These are phyloP conservation scores for Larix kaempferi DNA, from an alignment of 75 land plant species.

Conservation along the genomic window DNA sequence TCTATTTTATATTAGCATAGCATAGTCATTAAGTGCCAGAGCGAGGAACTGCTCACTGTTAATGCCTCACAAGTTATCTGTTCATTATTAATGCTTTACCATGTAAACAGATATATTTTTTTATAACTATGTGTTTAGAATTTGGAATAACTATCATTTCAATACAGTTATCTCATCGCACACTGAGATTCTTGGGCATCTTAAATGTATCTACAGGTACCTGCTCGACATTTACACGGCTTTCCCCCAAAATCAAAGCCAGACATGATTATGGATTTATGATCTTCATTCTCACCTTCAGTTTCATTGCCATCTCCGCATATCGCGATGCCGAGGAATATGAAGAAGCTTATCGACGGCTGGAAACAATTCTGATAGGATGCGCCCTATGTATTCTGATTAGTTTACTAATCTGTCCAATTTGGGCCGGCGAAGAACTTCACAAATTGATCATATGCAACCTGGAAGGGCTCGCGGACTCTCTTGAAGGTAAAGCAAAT, in stretches of 20 bases:
- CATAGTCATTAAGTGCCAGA: too few relatives aligned
- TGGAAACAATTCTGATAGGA: conserved; percentile 36
- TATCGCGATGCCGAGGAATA: too few relatives aligned
- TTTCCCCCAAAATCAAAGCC: conserved; percentile 38
- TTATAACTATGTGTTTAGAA: too few relatives aligned
- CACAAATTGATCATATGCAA: conserved; percentile 23
- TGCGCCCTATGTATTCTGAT: conserved; percentile 24
- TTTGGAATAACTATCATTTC: too few relatives aligned
- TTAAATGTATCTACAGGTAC: conserved; percentile 23
- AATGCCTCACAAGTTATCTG: too few relatives aligned
- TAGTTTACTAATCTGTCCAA: conserved; percentile 34
- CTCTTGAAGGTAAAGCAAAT: conserved; percentile 32
- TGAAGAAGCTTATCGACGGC: conserved; percentile 20
- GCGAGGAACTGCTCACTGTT: too few relatives aligned
- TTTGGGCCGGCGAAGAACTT: conserved; percentile 48
- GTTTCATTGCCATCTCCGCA: conserved; percentile 43
- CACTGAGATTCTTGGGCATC: too few relatives aligned
- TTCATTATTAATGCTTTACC: too few relatives aligned
- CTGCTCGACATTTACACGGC: conserved; percentile 42
- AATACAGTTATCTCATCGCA: too few relatives aligned
- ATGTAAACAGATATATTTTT: too few relatives aligned
- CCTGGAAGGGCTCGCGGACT: conserved; percentile 37
- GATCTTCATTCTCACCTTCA: conserved; percentile 63
- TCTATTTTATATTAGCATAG: too few relatives aligned
- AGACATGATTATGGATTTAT: conserved; percentile 50